phyloP scores from a whole-genome alignment of 352 stramenopile species.

The Phytophthora brassicae region DNA sequence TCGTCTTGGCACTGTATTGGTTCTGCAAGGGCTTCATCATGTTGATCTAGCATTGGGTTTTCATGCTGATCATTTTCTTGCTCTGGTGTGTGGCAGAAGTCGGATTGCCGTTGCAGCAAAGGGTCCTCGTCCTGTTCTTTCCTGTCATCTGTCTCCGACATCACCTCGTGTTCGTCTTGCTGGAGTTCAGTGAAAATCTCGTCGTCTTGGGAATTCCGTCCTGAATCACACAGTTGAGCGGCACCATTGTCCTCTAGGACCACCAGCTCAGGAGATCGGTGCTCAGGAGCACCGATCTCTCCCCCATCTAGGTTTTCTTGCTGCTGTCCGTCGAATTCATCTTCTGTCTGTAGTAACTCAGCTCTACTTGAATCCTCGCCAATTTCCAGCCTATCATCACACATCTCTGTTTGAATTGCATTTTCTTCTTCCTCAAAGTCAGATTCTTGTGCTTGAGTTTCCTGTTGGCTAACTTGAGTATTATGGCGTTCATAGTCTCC shows the following conservation, averaged over 20 bases:
- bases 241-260: neutral
- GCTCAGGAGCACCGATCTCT: neutral
- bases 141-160: neutral
- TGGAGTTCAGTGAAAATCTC: neutral
- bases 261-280: conserved; percentile 1
- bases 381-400: neutral
- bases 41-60: neutral
- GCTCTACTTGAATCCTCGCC: neutral
- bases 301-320: neutral
- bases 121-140: conserved; percentile 3
- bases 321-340: neutral
- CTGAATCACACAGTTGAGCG: neutral
- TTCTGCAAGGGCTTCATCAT: conserved; percentile 14
- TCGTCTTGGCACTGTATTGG: too few species aligned
- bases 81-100: neutral
- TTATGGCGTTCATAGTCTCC: neutral
- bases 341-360: neutral
- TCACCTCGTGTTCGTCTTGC: neutral
- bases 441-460: too few species aligned
- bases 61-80: neutral
- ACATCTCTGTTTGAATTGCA: neutral
- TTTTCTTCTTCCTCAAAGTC: neutral
- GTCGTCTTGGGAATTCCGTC: neutral
- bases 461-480: neutral
- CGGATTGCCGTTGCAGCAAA: neutral